phyloP scores from a whole-genome alignment of 2,329 filamentous ascomycete genomes.

The Nothophaeocryptopus gaeumannii region DNA sequence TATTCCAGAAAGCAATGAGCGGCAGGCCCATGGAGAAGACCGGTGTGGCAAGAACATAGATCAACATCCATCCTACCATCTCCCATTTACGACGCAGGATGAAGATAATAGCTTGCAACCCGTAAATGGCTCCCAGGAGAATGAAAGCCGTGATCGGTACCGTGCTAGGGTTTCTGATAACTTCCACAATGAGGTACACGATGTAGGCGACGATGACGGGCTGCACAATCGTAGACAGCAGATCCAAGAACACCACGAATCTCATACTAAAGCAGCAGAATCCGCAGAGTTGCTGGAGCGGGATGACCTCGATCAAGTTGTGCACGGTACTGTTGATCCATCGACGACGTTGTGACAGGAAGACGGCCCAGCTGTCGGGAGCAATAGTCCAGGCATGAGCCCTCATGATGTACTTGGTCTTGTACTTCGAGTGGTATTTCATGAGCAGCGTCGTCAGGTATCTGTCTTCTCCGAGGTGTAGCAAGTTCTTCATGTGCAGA shows the following conservation, averaged over 20 bases:
- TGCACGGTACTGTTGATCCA: conserved; percentile 99
- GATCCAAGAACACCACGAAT: conserved; percentile 91
- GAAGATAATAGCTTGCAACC: conserved; percentile 90
- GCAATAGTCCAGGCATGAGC: conserved; percentile 97
- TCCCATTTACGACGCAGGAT: conserved; percentile 97
- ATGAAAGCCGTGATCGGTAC: conserved; percentile 86
- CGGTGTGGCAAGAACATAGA: conserved; percentile 87
- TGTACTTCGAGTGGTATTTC: conserved; percentile 89
- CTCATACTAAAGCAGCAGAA: conserved; percentile 99
- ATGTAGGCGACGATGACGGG: conserved; percentile 90
- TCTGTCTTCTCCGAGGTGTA: conserved; percentile 96
- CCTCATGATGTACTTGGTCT: conserved; percentile 93
- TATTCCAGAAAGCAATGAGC: conserved; percentile 96
- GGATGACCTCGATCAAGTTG: conserved; percentile 93
- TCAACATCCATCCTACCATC: conserved; percentile 99
- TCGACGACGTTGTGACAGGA: conserved; percentile 95
- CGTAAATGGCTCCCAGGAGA: conserved; percentile 90
- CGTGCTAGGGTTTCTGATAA: conserved; percentile 59
- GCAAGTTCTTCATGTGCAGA: conserved; percentile 95
- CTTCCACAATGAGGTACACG: conserved; percentile 76
- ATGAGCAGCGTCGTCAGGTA: conserved; percentile 92
- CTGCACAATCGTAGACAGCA: conserved; percentile 87
- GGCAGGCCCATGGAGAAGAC: conserved; percentile 89
- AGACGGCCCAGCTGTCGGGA: conserved; percentile 88
- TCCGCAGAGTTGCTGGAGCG: conserved; percentile 88